These are phyloP conservation scores for Flueggea neowawraea DNA, from an alignment of 441 rosid species.

Conservation along the genomic window DNA sequence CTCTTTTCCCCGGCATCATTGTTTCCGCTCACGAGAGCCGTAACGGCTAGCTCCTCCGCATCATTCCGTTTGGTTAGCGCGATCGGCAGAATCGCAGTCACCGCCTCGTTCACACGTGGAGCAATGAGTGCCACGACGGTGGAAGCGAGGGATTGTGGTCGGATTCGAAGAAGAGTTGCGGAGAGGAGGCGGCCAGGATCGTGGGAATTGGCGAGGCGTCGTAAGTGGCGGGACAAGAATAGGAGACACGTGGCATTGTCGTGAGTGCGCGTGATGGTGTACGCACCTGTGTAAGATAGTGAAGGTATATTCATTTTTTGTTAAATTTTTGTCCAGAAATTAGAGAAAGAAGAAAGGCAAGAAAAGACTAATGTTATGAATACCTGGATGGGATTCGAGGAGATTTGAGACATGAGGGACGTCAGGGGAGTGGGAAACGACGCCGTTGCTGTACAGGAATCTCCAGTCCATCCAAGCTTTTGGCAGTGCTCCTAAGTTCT, in stretches of 20 bases:
- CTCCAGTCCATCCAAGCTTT: slow-evolving; percentile 1
- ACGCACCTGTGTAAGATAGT: slow-evolving; percentile 39
- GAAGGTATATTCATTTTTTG: too few species aligned
- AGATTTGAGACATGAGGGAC: slow-evolving; percentile 54
- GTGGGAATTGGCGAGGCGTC: slow-evolving; percentile 51
- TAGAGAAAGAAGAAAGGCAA: background rate
- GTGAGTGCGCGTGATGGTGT: slow-evolving; percentile 80
- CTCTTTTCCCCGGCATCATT: slow-evolving; percentile 17
- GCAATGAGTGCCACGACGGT: slow-evolving; percentile 34
- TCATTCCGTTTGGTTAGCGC: slow-evolving; percentile 33
- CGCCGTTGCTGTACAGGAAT: slow-evolving; percentile 55
- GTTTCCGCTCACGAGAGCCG: slow-evolving; percentile 53
- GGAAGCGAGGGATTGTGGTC: background rate
- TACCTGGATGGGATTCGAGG: slow-evolving; percentile 65
- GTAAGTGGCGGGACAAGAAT: slow-evolving; percentile 71
- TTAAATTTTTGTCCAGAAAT: too few species aligned
- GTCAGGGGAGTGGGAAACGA: slow-evolving; percentile 31
- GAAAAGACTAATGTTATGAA: background rate
- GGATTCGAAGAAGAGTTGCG: slow-evolving; percentile 42
- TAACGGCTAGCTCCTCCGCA: slow-evolving; percentile 66
- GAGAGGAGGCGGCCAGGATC: slow-evolving; percentile 48
- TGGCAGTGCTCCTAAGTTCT: too few species aligned
- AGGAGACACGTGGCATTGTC: slow-evolving; percentile 41
- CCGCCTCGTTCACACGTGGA: slow-evolving; percentile 41
- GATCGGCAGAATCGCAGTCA: slow-evolving; percentile 36